These are phyloP conservation scores for Hanseniaspora osmophila DNA, from an alignment of 805 yeast genomes.

Conservation along the genomic window DNA sequence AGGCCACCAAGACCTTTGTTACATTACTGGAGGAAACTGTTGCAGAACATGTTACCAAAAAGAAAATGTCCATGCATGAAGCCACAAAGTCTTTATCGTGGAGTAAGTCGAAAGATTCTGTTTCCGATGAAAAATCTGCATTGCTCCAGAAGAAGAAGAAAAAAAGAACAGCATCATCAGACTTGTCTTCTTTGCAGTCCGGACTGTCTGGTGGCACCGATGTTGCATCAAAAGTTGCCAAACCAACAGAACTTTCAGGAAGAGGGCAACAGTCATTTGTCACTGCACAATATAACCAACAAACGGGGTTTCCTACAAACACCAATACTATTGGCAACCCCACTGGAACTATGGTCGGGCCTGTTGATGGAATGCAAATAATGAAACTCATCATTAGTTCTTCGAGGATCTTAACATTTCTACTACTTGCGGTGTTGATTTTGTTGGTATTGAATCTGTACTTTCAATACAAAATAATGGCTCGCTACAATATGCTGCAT, in stretches of 20 bases:
- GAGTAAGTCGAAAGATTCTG: background rate
- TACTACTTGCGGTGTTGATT: background rate
- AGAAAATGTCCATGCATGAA: constrained; percentile 2
- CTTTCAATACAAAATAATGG: background rate
- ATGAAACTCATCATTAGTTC: background rate
- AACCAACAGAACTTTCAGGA: too few relatives aligned
- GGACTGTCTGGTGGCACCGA: too few relatives aligned
- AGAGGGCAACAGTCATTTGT: too few relatives aligned
- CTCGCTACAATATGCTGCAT: background rate
- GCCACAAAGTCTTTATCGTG: constrained; percentile 4
- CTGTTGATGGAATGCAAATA: background rate
- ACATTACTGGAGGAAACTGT: constrained; percentile 16
- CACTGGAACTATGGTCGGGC: background rate
- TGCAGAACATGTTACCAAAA: constrained; percentile 9
- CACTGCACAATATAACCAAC: too few relatives aligned
- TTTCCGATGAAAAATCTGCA: background rate
- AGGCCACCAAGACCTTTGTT: constrained; percentile 38
- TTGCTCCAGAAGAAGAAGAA: background rate
- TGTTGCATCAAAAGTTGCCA: too few relatives aligned
- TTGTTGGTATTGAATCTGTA: background rate
- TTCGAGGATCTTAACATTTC: background rate
- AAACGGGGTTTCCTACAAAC: too few relatives aligned
- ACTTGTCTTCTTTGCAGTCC: background rate
- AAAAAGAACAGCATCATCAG: background rate
- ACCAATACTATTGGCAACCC: background rate